Percentiles rank a stretch among this genome's conserved stretches.
Evolutionary conservation across 352 stramenopile genomes (phyloP).

Genomic region (Pythium phragmitis): DNA sequence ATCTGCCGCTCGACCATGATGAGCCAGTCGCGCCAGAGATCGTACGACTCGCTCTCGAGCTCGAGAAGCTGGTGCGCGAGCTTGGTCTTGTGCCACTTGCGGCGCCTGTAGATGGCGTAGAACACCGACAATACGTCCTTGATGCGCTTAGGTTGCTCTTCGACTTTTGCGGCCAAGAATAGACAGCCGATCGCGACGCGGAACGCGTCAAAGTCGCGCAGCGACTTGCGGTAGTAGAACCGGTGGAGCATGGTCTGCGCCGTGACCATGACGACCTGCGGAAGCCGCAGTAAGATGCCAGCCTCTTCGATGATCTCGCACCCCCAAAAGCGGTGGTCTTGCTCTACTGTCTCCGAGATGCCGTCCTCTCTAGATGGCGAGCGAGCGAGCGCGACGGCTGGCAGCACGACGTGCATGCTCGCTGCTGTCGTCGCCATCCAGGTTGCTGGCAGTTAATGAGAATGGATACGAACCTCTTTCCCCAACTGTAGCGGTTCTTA

Average conservation of each 20-base stretch:
- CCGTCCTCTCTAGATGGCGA: conserved; percentile 61
- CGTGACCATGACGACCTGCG: conserved; percentile 89
- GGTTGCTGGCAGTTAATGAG: no score
- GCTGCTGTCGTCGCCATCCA: conserved; percentile 4
- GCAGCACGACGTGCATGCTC: conserved; percentile 45
- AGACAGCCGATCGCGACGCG: conserved; percentile 86
- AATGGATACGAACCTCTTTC: no score
- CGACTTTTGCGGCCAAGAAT: conserved; percentile 89
- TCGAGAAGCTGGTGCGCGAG: conserved; percentile 68
- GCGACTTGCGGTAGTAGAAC: conserved; percentile 88
- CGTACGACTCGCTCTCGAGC: conserved; percentile 56
- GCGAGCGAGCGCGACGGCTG: conserved; percentile 32
- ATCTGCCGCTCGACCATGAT: conserved; percentile 88
- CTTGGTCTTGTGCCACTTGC: conserved; percentile 53
- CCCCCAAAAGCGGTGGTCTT: conserved; percentile 77
- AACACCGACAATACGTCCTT: conserved; percentile 87
- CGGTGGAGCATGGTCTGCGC: conserved; percentile 90
- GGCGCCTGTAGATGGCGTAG: conserved; percentile 79
- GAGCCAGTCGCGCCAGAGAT: conserved; percentile 80
- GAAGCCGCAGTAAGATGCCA: conserved; percentile 79
- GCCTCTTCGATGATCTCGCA: conserved; percentile 92
- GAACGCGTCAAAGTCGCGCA: conserved; percentile 88
- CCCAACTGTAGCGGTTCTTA: no score
- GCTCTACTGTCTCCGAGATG: conserved; percentile 33
- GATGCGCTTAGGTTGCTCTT: conserved; percentile 82